Evolutionary conservation across 2,329 filamentous ascomycete species (phyloP).

Genomic region (Hansfordia pulvinata): DNA sequence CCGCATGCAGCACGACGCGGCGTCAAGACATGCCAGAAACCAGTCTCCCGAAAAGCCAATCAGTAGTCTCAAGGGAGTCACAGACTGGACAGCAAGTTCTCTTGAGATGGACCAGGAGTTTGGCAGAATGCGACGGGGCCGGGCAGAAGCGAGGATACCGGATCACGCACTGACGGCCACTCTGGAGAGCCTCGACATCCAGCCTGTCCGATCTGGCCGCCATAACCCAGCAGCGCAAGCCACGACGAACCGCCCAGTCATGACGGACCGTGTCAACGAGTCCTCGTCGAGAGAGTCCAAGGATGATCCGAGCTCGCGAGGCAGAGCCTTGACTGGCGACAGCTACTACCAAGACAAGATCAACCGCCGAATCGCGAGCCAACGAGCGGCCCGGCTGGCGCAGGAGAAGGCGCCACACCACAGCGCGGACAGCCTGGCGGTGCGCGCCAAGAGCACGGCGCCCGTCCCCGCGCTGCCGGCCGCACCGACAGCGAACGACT

Average conservation of each 20-base stretch:
- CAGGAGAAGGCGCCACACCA: conserved; percentile 3
- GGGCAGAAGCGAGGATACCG: too few relatives aligned
- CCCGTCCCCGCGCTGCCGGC: conserved; percentile 12
- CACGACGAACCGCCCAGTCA: conserved; percentile 6
- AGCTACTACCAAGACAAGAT: not conserved
- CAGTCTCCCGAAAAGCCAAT: too few relatives aligned
- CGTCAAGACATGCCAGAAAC: too few relatives aligned
- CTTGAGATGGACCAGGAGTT: too few relatives aligned
- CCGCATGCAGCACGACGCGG: too few relatives aligned
- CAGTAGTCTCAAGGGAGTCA: too few relatives aligned
- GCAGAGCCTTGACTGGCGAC: not conserved
- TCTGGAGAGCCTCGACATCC: too few relatives aligned
- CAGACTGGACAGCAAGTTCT: too few relatives aligned
- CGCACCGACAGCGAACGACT: conserved; percentile 11
- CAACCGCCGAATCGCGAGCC: not conserved
- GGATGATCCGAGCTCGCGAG: too few relatives aligned
- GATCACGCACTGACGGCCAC: too few relatives aligned
- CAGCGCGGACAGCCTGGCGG: conserved; percentile 7
- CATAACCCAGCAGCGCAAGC: conserved; percentile 6
- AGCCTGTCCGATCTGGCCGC: too few relatives aligned
- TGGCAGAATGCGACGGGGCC: too few relatives aligned
- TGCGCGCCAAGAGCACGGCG: conserved; percentile 10
- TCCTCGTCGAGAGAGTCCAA: conserved; percentile 4
- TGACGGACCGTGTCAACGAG: conserved; percentile 12
- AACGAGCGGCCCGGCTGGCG: not conserved